These are phyloP conservation scores for Peronospora destructor DNA, from an alignment of 352 stramenopile genomes.

Conservation along the genomic window DNA sequence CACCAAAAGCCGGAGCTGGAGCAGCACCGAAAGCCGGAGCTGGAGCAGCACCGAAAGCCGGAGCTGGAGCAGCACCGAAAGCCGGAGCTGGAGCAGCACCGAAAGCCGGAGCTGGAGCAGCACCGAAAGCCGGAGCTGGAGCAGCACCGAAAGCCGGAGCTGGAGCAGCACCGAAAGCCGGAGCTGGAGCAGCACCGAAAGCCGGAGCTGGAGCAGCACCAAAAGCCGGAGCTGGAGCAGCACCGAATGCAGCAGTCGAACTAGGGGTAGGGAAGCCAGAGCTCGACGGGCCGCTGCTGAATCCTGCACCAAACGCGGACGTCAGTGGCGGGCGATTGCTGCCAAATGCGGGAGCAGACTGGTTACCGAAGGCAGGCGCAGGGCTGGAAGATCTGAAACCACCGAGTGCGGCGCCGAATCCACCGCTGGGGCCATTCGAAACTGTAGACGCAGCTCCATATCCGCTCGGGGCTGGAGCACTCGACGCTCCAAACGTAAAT, in stretches of 20 bases:
- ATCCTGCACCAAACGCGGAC: conserved; percentile 31
- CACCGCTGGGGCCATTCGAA: conserved; percentile 28
- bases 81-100: conserved; percentile 20
- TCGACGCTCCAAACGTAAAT: conserved; percentile 30
- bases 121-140: conserved; percentile 19
- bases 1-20: conserved; percentile 16
- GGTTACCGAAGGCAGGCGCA: conserved; percentile 29
- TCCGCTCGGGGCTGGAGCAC: conserved; percentile 13
- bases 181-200: not conserved
- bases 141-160: conserved; percentile 28
- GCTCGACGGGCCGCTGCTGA: conserved; percentile 29
- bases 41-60: conserved; percentile 24
- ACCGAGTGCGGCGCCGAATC: conserved; percentile 16
- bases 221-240: conserved; percentile 14
- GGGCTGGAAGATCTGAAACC: conserved; percentile 34
- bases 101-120: conserved; percentile 22
- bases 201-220: conserved; percentile 8
- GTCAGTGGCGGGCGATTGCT: conserved; percentile 23
- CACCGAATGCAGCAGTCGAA: conserved; percentile 25
- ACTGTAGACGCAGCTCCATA: conserved; percentile 23
- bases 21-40: conserved; percentile 24
- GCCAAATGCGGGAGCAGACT: conserved; percentile 22
- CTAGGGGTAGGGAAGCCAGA: conserved; percentile 28
- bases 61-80: conserved; percentile 15
- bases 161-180: conserved; percentile 33